A percentile compares a stretch with the other conserved stretches of the same genome.
These are phyloP conservation scores for Fraxinus xanthoxyloides DNA, from an alignment of 305 asterid genomes.

Conservation along the genomic window DNA sequence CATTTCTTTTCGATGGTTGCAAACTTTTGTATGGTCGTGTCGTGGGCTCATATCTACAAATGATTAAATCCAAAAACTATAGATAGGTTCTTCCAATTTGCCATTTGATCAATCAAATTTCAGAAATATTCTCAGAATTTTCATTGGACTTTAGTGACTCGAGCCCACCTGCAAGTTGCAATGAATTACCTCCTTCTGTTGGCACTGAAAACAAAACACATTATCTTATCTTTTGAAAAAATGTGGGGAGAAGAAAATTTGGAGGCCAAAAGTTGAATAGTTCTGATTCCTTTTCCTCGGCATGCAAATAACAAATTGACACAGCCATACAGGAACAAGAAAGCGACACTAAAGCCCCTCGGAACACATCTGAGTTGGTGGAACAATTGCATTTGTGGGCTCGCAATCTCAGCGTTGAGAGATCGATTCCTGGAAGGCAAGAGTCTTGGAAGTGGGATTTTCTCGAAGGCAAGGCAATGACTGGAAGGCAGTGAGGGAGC, in stretches of 20 bases:
- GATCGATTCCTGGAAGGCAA: no score
- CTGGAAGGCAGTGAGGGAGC: no score
- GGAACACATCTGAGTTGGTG: no score
- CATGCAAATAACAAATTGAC: neutral
- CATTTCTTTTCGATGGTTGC: no score
- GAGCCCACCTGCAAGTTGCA: neutral
- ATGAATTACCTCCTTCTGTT: neutral
- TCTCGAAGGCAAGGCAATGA: no score
- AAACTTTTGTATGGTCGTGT: no score
- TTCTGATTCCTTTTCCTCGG: neutral
- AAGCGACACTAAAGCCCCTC: neutral
- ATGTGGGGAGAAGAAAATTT: neutral
- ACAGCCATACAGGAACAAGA: neutral
- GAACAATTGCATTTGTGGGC: no score
- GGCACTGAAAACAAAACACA: neutral
- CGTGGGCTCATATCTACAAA: no score
- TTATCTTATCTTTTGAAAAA: neutral
- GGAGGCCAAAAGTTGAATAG: neutral
- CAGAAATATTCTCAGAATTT: neutral
- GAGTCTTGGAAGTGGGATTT: no score
- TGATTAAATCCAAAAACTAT: no score
- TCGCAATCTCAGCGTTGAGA: no score
- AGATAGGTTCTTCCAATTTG: neutral
- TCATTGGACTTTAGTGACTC: neutral
- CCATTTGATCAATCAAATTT: neutral